Percentiles rank a stretch among this genome's conserved stretches.
These are phyloP conservation scores for Phlebiopsis gigantea DNA, from an alignment of 768 basidiomycete genomes.

Conservation along the genomic window DNA sequence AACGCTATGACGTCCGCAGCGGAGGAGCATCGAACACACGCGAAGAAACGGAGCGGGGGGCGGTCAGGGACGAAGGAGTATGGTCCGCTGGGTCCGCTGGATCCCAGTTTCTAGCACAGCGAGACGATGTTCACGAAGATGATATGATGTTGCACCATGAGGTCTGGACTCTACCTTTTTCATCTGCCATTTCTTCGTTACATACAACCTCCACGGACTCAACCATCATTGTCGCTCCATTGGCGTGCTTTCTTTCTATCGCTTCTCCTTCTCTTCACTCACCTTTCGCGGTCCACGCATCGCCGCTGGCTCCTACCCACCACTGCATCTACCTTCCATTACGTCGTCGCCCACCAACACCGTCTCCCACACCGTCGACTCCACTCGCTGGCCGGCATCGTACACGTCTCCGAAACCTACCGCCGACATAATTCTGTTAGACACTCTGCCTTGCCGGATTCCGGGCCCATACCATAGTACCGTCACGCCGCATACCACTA, in stretches of 20 bases:
- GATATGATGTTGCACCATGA: conserved; percentile 6
- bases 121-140: conserved; percentile 14
- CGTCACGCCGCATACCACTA: conserved; percentile 9
- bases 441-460: background rate
- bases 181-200: conserved; percentile 2
- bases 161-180: conserved; percentile 5
- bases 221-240: background rate
- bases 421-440: conserved; percentile 1
- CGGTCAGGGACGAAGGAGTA: conserved; percentile 31
- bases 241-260: background rate
- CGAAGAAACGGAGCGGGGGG: conserved; percentile 36
- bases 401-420: conserved; percentile 1
- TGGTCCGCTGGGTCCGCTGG: conserved; percentile 43
- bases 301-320: background rate
- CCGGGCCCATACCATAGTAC: conserved; percentile 9
- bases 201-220: background rate
- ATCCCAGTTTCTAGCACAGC: conserved; percentile 26
- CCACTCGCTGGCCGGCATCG: background rate
- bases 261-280: background rate
- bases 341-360: background rate
- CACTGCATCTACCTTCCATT: background rate
- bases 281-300: background rate
- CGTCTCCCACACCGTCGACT: background rate
- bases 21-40: conserved; percentile 34
- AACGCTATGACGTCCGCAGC: conserved; percentile 32